These are phyloP conservation scores for Trichoderma sp. DNA, from an alignment of 2,329 filamentous ascomycete species.

Conservation along the genomic window DNA sequence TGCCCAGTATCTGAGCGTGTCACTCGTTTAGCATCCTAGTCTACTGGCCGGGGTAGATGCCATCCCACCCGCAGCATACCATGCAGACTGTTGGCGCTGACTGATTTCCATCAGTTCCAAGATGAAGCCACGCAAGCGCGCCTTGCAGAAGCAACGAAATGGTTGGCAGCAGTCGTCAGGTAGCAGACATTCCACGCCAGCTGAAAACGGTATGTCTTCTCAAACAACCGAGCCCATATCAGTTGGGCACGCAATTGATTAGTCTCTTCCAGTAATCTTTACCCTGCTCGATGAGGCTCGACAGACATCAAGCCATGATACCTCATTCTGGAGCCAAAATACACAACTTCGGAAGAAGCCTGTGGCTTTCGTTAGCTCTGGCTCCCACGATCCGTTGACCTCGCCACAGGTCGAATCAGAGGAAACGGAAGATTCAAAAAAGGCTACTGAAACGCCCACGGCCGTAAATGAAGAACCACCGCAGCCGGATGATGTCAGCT, in stretches of 20 bases:
- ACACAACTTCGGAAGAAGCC: conserved; percentile 51
- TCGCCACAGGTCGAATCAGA: not conserved
- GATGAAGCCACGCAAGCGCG: conserved; percentile 9
- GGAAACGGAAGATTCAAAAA: conserved; percentile 5
- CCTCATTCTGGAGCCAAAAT: conserved; percentile 45
- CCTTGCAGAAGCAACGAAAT: not conserved
- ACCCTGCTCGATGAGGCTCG: conserved; percentile 53
- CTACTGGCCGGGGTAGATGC: not conserved
- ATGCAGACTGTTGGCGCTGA: not conserved
- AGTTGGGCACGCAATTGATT: not conserved
- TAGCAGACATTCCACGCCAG: not conserved
- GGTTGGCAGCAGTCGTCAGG: conserved; percentile 5
- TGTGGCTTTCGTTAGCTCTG: conserved; percentile 58
- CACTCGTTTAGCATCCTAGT: not conserved
- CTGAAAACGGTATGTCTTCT: conserved; percentile 34
- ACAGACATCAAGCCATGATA: conserved; percentile 53
- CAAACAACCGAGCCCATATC: not conserved
- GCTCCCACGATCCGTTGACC: conserved; percentile 52
- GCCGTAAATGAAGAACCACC: conserved; percentile 31
- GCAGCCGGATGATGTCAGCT: conserved; percentile 41
- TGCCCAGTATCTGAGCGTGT: not conserved
- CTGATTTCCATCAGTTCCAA: not conserved
- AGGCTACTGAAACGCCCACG: not conserved
- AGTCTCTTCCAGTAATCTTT: conserved; percentile 40
- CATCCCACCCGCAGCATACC: not conserved